phyloP scores from a whole-genome alignment of 345 rosid genomes.

The Trapa incisa region DNA sequence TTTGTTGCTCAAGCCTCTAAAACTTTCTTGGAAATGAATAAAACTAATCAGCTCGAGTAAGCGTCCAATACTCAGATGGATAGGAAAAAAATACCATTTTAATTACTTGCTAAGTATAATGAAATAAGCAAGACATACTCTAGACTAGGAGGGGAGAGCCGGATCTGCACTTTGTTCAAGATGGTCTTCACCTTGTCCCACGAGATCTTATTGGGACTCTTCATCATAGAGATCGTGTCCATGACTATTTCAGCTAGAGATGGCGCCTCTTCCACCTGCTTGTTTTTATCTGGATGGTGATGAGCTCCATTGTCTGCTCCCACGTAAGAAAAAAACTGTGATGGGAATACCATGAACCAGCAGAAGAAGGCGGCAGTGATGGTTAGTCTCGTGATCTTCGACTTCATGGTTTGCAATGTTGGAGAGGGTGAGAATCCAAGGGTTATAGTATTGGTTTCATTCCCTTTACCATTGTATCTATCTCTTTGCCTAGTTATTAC shows the following conservation, averaged over 20 bases:
- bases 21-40: slow-evolving; percentile 16
- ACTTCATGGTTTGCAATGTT: background rate
- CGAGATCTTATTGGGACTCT: slow-evolving; percentile 29
- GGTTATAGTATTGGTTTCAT: background rate
- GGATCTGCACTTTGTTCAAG: slow-evolving; percentile 29
- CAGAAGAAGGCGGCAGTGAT: background rate
- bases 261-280: slow-evolving; percentile 17
- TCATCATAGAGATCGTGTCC: slow-evolving; percentile 19
- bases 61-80: background rate
- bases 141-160: slow-evolving; percentile 45
- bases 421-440: background rate
- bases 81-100: background rate
- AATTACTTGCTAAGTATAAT: no score
- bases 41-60: background rate
- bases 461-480: background rate
- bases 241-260: slow-evolving; percentile 20
- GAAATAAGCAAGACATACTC: slow-evolving; percentile 23
- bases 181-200: slow-evolving; percentile 46
- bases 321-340: background rate
- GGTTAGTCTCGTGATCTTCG: background rate
- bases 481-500: background rate
- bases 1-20: slow-evolving; percentile 25
- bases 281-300: background rate
- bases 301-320: background rate
- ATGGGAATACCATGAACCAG: background rate